Evolutionary conservation across 2,329 filamentous ascomycete genomes (phyloP), one percentile per base, ranked within the genome.

Genomic region (Phialemonium atrogriseum): DNA sequence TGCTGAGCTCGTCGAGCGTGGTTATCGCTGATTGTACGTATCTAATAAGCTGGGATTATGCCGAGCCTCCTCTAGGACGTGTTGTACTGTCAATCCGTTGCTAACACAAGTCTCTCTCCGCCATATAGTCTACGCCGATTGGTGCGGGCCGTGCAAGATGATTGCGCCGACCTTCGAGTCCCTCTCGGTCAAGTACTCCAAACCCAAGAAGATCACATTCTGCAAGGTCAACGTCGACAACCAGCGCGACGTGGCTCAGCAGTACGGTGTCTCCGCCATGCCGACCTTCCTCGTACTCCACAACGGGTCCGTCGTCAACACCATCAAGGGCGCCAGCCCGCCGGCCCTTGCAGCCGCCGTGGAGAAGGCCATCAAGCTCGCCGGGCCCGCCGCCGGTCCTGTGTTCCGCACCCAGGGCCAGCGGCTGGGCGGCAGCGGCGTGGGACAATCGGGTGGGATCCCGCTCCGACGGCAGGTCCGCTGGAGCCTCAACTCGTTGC

Each of bases 221-320:
- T 79, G 77, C 51, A 96, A 94, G 62, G 77, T 96, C 64, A 81
- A 96, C 65, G 85, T 88, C 51, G 88, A 95, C 52, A 68, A 70
- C 45, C 86, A 94, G 57, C 70, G 78, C 44, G 75, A 81, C 36
- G 79, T 96, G 42, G 76, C 87, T 10, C 70, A 77, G 49, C 68
- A 77, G 44, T 85, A 94, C 63, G 73, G 76, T 47, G 80, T 96
- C 52, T 77, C 77, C 48, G 85, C 86, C 42, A 88, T 94, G 78
- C 91, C 91, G 5, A 96, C 91, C 32, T 96, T 98, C 62, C 74
- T 95, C 55, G 78, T 96, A 58, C 88, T 86, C 68, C 81, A 84
- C 61, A 77, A 75, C 52, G 80, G 80, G 47, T 66, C 71, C 42
- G 75, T 80, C 48, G 70, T 84, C 51, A 73, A 84, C 43, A 87